Base-by-base conservation (phyloP, 495 filamentous ascomycete species). In the Penicillium coffeae region DNA sequence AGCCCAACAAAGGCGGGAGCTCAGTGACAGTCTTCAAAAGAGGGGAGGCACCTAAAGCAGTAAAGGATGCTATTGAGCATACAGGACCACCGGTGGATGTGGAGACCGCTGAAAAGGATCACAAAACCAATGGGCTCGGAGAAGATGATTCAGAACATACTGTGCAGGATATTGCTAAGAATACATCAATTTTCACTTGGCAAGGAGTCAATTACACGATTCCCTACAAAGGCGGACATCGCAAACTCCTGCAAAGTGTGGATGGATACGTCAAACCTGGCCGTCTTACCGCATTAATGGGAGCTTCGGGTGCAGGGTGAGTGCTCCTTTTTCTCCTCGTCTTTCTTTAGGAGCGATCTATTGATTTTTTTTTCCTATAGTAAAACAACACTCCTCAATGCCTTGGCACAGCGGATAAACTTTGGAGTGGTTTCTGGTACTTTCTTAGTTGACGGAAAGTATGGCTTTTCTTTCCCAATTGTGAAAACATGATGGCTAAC, bases 141-240 rank as follows among this genome's bases (percentile, higher is more conserved):
- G 47, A 59, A 12, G 55, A 70, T 2, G 63, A 64, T 0, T 51
- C 52, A 0, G 60, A 59, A 13, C 45, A 61, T 6, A 48, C 59
- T 5, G 66, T 73, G 3, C 59, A 68, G 37, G 67, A 62, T 8
- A 74, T 86, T 41, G 78, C 79, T 2, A 73, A 71, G 47, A 85
- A 82, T 40, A 78, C 80, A 10, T 74, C 77, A 1, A 62, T 94
- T 20, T 84, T 94, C 53, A 92, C 88, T 0, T 94, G 84, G 82
- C 81, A 87, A 52, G 71, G 86, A 50, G 80, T 95, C 33, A 84
- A 81, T 58, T 95, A 93, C 55, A 82, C 74, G 1, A 86, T 90
- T 35, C 82, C 83, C 9, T 77, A 75, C 56, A 73, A 83, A 30
- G 76, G 72, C 27, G 79, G 81, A 1, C 69, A 83, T 49, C 75